Percentiles rank a stretch among this genome's conserved stretches.
Conservation (phyloP, 768 basidiomycete genomes). For the Russula sp. region DNA sequence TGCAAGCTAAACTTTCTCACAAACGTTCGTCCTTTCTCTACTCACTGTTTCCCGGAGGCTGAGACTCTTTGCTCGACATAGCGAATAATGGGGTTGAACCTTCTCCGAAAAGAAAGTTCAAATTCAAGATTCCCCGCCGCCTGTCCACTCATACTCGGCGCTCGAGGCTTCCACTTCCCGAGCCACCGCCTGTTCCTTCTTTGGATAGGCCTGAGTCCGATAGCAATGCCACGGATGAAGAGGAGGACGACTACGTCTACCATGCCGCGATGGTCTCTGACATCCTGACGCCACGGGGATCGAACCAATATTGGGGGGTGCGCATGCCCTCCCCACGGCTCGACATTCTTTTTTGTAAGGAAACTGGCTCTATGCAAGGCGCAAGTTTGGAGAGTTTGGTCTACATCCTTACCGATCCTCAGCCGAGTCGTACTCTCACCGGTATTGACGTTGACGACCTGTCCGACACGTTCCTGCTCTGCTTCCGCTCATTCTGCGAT, state of each 20-base stretch:
- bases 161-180: slow-evolving; percentile 2
- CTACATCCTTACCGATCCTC: slow-evolving; percentile 21
- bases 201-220: background rate
- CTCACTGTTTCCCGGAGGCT: background rate
- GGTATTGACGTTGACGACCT: background rate
- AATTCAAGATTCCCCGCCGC: slow-evolving; percentile 15
- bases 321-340: slow-evolving; percentile 14
- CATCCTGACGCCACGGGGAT: background rate
- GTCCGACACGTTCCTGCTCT: slow-evolving; percentile 18
- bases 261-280: slow-evolving; percentile 19
- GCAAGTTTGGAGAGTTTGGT: slow-evolving; percentile 20
- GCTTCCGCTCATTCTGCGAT: slow-evolving; percentile 21
- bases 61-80: background rate
- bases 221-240: background rate
- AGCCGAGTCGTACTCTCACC: background rate
- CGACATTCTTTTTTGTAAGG: slow-evolving; percentile 11
- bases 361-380: slow-evolving; percentile 4
- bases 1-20: slow-evolving; percentile 10
- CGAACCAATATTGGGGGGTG: slow-evolving; percentile 19
- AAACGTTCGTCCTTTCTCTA: slow-evolving; percentile 13
- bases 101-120: slow-evolving; percentile 20
- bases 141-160: slow-evolving; percentile 1
- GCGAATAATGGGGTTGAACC: background rate
- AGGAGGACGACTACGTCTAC: slow-evolving; percentile 18
- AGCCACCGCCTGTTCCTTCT: background rate